These are phyloP conservation scores for Hypoxylon rubiginosum DNA, from an alignment of 2,329 filamentous ascomycete species.

Conservation along the genomic window DNA sequence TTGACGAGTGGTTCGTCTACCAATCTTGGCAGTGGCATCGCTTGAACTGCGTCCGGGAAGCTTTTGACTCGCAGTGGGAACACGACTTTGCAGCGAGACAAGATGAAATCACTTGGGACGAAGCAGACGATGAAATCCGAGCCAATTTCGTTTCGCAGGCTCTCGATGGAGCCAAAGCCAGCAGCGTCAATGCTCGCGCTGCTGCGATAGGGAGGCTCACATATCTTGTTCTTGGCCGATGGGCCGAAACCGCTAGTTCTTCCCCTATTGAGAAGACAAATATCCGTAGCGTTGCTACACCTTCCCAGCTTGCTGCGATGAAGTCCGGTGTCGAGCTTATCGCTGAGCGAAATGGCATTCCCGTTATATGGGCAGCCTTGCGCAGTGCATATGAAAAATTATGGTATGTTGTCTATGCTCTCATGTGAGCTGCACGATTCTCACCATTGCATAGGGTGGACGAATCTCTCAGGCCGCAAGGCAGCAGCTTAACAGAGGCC, in stretches of 20 bases:
- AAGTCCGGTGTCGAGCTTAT: constrained; percentile 66
- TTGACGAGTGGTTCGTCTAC: constrained; percentile 98
- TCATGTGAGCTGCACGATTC: constrained; percentile 42
- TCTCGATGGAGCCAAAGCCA: constrained; percentile 60
- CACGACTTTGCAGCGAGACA: constrained; percentile 60
- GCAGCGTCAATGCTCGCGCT: constrained; percentile 63
- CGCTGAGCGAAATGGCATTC: constrained; percentile 64
- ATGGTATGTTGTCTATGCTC: constrained; percentile 59
- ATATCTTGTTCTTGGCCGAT: constrained; percentile 76
- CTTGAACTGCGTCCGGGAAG: constrained; percentile 78
- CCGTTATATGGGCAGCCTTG: constrained; percentile 65
- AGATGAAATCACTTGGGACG: constrained; percentile 73
- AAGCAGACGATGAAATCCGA: constrained; percentile 69
- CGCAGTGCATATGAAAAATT: constrained; percentile 64
- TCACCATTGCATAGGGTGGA: constrained; percentile 60
- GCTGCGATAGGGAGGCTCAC: constrained; percentile 69
- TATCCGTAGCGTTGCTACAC: constrained; percentile 62
- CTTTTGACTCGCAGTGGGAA: constrained; percentile 83
- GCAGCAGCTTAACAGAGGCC: constrained; percentile 62
- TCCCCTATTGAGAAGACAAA: constrained; percentile 59
- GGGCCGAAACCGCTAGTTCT: constrained; percentile 75
- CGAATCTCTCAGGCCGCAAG: constrained; percentile 57
- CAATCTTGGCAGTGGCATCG: constrained; percentile 87
- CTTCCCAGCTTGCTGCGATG: constrained; percentile 71
- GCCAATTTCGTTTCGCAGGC: constrained; percentile 69